Conservation (phyloP, 768 basidiomycete species). For the Leucosporidium scottii region DNA sequence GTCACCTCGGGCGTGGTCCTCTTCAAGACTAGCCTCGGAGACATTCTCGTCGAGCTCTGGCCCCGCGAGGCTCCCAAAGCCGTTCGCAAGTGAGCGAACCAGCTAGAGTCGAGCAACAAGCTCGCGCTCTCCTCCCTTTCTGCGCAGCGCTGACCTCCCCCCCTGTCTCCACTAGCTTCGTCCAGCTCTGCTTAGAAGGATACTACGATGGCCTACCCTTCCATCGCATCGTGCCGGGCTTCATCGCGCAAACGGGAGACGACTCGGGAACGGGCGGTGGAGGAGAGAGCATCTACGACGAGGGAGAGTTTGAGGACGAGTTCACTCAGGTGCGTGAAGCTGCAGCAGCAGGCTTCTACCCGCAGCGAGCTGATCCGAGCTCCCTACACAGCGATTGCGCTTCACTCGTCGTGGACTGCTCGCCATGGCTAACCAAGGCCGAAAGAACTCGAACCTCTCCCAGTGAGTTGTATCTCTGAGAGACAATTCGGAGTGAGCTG, state of each 20-base stretch:
- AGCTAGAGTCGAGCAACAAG: background rate
- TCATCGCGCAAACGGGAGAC: conserved; percentile 93
- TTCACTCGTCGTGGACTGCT: conserved; percentile 85
- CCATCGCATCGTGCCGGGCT: conserved; percentile 84
- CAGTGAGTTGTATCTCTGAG: conserved; percentile 53
- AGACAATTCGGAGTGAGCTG: background rate
- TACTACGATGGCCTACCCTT: conserved; percentile 96
- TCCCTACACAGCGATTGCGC: conserved; percentile 63
- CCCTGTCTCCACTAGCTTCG: conserved; percentile 5
- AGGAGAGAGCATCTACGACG: conserved; percentile 93
- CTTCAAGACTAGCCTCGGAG: conserved; percentile 27
- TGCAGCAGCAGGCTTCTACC: too few species aligned
- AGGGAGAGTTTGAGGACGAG: conserved; percentile 43
- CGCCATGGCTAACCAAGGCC: conserved; percentile 81
- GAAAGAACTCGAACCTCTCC: conserved; percentile 80
- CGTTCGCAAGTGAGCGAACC: conserved; percentile 51
- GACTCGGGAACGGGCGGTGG: conserved; percentile 81
- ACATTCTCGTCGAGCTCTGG: conserved; percentile 36
- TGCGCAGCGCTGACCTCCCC: background rate
- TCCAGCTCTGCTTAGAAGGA: conserved; percentile 43
- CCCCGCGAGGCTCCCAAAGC: conserved; percentile 83
- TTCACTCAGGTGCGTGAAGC: background rate
- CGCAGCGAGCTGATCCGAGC: conserved; percentile 35
- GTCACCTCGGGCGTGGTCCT: conserved; percentile 17
- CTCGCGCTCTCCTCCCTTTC: too few species aligned